These are phyloP conservation scores for Euphorbia lathyris DNA, from an alignment of 345 rosid species.

Conservation along the genomic window DNA sequence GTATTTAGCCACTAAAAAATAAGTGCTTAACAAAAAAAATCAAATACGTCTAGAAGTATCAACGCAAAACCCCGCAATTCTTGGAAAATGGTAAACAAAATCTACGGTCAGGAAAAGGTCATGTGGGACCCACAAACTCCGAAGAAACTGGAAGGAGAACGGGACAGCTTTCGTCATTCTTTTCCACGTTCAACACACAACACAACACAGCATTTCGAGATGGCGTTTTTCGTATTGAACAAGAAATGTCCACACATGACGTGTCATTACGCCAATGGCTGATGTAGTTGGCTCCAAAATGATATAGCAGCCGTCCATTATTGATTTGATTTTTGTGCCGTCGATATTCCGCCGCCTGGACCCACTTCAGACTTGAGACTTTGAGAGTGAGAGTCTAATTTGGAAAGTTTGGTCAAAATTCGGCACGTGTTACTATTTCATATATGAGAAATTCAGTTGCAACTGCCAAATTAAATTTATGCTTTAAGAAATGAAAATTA, in stretches of 20 bases:
- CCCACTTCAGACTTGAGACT: neutral
- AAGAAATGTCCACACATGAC: neutral
- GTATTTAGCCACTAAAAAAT: too few relatives aligned
- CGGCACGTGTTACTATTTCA: neutral
- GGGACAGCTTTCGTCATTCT: neutral
- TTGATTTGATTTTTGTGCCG: neutral
- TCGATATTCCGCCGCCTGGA: neutral
- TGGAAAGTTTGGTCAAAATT: neutral
- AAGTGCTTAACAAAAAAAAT: too few relatives aligned
- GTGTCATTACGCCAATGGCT: neutral
- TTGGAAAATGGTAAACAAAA: neutral
- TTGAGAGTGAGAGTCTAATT: neutral
- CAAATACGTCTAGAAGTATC: too few relatives aligned
- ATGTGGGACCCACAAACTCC: slow-evolving; percentile 4
- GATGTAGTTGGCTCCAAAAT: neutral
- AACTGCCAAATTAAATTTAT: neutral
- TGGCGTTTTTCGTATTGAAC: neutral
- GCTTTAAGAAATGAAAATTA: too few relatives aligned
- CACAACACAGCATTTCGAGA: neutral
- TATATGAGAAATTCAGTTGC: neutral
- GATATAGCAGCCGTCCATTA: neutral
- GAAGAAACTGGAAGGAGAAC: slow-evolving; percentile 2
- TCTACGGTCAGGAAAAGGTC: neutral
- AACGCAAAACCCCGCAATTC: too few relatives aligned
- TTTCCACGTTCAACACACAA: too few relatives aligned